Evolutionary conservation across 1,139 yeast species (phyloP), one percentile per base, ranked within the genome.

Genomic region (Candida neerlandica): DNA sequence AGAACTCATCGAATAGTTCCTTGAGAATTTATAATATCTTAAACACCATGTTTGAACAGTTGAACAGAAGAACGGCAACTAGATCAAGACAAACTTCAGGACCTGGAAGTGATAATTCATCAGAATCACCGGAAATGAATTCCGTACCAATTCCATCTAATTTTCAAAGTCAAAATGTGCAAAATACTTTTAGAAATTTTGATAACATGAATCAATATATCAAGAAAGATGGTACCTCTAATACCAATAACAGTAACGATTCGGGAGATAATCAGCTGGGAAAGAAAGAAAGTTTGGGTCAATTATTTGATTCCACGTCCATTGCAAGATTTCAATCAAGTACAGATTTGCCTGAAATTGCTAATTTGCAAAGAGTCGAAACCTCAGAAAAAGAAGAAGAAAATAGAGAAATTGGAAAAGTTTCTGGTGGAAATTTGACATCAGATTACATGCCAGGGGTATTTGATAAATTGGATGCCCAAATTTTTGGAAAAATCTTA

Each of bases 381-480:
- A 41, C 49, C 2, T 37, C 44, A 11, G 27, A 23, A 23, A 47
- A 46, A 37, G 50, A 50, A 29, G 55, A 52, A 42, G 51, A 52
- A 14, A 48, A 50, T 40, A 48, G 48, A 37, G 55, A 52, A 33
- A 46, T 52, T 44, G 55, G 55, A 12, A 47, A 39, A 32, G 44
- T 42, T 26, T 26, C 46, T 4, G 55, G 55, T 10, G 52, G 44
- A 1, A 51, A 53, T 30, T 46, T 52, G 14, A 44, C 46, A 5
- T 45, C 53, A 16, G 51, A 55, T 45, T 88, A 88, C 59, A 76
- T 86, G 51, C 90, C 94, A 1, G 95, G 96, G 4, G 85, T 87
- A 16, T 85, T 89, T 75, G 96, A 89, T 64, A 86, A 85, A 57
- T 70, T 89, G 43, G 96, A 90, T 64, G 81, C 89, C 53, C 94